phyloP scores from a whole-genome alignment of 2,329 filamentous ascomycete species.

The Claviceps arundinis region DNA sequence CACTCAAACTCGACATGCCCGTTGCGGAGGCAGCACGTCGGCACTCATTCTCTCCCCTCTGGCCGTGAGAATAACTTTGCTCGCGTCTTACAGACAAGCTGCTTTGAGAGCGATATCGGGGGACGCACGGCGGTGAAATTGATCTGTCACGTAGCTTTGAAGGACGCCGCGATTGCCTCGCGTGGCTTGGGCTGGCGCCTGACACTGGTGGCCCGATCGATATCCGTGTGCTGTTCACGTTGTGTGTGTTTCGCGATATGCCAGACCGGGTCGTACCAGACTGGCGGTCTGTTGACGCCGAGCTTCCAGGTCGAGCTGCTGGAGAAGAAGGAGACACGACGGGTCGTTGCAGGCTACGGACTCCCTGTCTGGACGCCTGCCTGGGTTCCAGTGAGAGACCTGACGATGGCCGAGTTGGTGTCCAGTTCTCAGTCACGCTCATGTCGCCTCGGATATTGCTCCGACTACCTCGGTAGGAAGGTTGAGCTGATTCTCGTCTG shows the following conservation, averaged over 20 bases:
- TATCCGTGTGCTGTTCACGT: background rate
- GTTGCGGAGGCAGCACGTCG: background rate
- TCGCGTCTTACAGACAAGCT: background rate
- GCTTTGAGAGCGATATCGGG: slow-evolving; percentile 5
- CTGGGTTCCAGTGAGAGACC: background rate
- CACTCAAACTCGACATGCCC: background rate
- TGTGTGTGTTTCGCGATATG: background rate
- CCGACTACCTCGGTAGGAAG: background rate
- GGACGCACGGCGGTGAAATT: slow-evolving; percentile 6
- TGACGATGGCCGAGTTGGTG: background rate
- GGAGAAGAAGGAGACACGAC: background rate
- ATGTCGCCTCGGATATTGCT: background rate
- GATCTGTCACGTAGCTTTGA: background rate
- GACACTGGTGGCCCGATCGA: background rate
- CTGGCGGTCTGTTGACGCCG: background rate
- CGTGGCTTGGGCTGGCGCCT: background rate
- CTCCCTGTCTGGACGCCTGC: background rate
- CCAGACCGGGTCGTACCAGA: background rate
- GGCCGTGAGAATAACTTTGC: background rate
- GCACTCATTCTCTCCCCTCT: background rate
- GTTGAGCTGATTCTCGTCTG: slow-evolving; percentile 2
- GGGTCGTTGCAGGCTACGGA: background rate
- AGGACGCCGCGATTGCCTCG: background rate
- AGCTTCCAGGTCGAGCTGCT: background rate
- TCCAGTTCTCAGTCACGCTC: background rate